phyloP scores from a whole-genome alignment of 1,284 basidiomycete genomes.

The Inonotus hispidus region DNA sequence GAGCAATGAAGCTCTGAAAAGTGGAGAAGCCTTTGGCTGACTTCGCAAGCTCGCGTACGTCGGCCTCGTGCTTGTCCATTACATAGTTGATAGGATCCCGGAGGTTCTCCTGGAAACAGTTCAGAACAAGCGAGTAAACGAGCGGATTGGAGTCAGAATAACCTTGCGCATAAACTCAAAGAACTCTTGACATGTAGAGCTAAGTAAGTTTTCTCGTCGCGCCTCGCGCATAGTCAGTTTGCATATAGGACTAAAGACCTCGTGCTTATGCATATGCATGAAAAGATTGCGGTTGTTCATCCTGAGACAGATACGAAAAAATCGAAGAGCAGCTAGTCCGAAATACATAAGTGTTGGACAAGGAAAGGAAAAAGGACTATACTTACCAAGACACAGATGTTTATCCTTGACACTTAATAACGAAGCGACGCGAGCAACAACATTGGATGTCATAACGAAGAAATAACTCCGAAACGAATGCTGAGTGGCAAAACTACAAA shows the following conservation, averaged over 20 bases:
- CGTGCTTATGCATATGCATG: conserved; percentile 80
- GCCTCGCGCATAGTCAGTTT: conserved; percentile 80
- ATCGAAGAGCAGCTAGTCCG: conserved; percentile 76
- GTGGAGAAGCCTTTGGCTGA: conserved; percentile 57
- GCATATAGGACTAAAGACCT: conserved; percentile 78
- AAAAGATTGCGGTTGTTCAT: conserved; percentile 86
- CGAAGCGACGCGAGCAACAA: conserved; percentile 70
- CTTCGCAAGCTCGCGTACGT: conserved; percentile 62
- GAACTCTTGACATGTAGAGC: conserved; percentile 92
- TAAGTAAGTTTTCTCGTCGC: conserved; percentile 85
- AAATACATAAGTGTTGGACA: conserved; percentile 2
- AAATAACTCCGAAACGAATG: conserved; percentile 91
- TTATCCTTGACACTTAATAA: conserved; percentile 84
- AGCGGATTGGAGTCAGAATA: conserved; percentile 24
- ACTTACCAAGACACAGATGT: conserved; percentile 81
- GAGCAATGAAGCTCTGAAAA: conserved; percentile 68
- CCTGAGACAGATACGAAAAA: conserved; percentile 83
- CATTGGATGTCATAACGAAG: conserved; percentile 77
- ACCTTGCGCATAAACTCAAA: conserved; percentile 89
- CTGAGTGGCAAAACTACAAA: conserved; percentile 84
- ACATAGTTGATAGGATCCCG: conserved; percentile 82
- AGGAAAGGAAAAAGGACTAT: not conserved
- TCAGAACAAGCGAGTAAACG: not conserved
- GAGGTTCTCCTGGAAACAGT: conserved; percentile 67
- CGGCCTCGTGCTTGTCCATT: conserved; percentile 71